These are phyloP conservation scores for Quercus suber DNA, from an alignment of 306 rosid species.

Conservation along the genomic window DNA sequence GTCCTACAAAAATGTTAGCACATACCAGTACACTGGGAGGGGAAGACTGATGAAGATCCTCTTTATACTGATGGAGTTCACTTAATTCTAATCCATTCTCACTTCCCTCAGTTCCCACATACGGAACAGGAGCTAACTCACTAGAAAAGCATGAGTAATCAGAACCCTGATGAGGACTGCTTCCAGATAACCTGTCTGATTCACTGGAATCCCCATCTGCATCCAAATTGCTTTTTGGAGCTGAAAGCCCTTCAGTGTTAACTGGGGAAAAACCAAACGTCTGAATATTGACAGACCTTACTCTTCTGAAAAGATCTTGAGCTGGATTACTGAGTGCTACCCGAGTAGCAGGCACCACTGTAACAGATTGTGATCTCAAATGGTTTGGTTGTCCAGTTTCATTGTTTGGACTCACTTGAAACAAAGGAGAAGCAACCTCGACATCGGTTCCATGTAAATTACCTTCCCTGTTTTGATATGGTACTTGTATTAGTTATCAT, in stretches of 20 bases:
- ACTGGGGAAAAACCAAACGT: slow-evolving; percentile 36
- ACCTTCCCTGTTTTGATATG: slow-evolving; percentile 38
- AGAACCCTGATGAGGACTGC: slow-evolving; percentile 36
- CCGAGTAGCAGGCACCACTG: slow-evolving; percentile 13
- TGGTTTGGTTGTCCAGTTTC: slow-evolving; percentile 20
- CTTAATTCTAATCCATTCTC: slow-evolving; percentile 34
- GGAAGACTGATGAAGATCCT: slow-evolving; percentile 42
- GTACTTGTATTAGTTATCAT: slow-evolving; percentile 31
- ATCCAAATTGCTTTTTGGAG: slow-evolving; percentile 21
- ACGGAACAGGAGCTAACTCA: slow-evolving; percentile 33
- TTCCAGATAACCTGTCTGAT: slow-evolving; percentile 27
- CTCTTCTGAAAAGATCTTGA: slow-evolving; percentile 43
- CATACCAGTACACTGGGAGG: slow-evolving; percentile 63
- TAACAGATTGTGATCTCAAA: slow-evolving; percentile 40
- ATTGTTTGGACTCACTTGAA: slow-evolving; percentile 30
- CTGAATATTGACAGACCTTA: slow-evolving; percentile 31
- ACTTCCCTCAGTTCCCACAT: slow-evolving; percentile 25
- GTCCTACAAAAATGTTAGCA: background rate
- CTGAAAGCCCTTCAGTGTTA: slow-evolving; percentile 34
- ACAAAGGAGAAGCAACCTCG: slow-evolving; percentile 29
- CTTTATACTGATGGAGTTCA: slow-evolving; percentile 16
- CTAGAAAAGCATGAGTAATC: slow-evolving; percentile 40
- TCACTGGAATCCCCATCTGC: slow-evolving; percentile 31
- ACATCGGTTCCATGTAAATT: slow-evolving; percentile 32
- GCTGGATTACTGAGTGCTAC: slow-evolving; percentile 28